A percentile compares a stretch with the other conserved stretches of the same genome.
Evolutionary conservation across 352 stramenopile species (phyloP).

Genomic region (Phytophthora fragariae): DNA sequence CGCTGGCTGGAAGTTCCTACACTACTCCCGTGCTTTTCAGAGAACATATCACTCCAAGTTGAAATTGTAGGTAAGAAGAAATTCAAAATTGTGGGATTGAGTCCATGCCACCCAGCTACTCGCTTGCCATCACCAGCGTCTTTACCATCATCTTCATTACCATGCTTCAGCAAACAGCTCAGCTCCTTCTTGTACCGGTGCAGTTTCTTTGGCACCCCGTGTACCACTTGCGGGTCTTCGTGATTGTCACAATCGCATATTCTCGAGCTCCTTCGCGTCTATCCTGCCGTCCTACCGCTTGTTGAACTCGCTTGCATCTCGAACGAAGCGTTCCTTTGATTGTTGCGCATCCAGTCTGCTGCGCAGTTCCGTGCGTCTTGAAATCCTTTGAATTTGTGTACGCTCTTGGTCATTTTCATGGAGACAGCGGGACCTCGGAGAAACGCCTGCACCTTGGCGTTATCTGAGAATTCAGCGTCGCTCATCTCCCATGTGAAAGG

Average conservation of each 20-base stretch:
- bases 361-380: slow-evolving; percentile 14
- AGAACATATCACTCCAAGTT: too few relatives aligned
- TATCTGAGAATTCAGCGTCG: neutral
- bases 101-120: neutral
- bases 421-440: neutral
- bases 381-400: slow-evolving; percentile 4
- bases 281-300: too few relatives aligned
- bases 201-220: neutral
- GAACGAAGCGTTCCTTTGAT: slow-evolving; percentile 12
- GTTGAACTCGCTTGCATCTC: slow-evolving; percentile 2
- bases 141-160: neutral
- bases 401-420: neutral
- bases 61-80: too few relatives aligned
- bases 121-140: neutral
- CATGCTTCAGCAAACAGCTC: neutral
- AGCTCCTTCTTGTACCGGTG: neutral
- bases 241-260: neutral
- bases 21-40: too few relatives aligned
- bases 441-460: neutral
- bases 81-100: too few relatives aligned
- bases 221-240: neutral
- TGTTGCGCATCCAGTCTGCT: neutral
- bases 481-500: neutral
- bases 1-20: neutral
- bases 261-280: too few relatives aligned